Percentiles rank a stretch among this genome's conserved stretches.
These are phyloP conservation scores for Picea abies DNA, from an alignment of 83 land plant genomes.

Conservation along the genomic window DNA sequence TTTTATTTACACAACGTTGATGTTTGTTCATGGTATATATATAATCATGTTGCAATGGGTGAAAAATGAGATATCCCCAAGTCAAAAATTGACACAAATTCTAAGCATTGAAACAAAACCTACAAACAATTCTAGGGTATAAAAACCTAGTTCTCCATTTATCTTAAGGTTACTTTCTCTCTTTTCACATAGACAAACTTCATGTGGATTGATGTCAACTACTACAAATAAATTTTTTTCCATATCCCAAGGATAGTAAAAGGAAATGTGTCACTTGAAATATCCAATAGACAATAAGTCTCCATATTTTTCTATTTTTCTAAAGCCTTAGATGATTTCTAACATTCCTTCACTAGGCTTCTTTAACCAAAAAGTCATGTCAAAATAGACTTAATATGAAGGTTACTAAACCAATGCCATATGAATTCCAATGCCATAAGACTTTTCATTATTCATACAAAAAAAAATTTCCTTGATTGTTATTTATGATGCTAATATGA, in stretches of 20 bases:
- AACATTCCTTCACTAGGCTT: not conserved
- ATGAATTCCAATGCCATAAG: no score
- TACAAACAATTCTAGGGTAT: conserved; percentile 50
- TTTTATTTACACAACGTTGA: no score
- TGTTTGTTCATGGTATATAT: no score
- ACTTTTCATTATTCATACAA: not conserved
- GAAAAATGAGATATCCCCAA: no score
- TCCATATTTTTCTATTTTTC: not conserved
- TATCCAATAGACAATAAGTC: not conserved
- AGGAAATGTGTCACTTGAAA: not conserved
- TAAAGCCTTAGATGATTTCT: not conserved
- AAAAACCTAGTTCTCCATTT: conserved; percentile 31
- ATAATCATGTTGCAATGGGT: no score
- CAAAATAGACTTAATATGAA: not conserved
- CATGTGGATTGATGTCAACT: not conserved
- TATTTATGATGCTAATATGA: not conserved
- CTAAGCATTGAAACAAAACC: conserved; percentile 59
- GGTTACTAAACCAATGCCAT: not conserved
- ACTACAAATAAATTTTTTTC: not conserved
- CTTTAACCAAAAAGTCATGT: conserved; percentile 7
- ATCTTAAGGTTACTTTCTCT: conserved; percentile 18
- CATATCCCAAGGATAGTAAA: not conserved
- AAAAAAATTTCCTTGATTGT: not conserved
- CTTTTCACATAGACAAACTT: conserved; percentile 1
- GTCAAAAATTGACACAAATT: no score